phyloP scores from a whole-genome alignment of 2,329 filamentous ascomycete species.

The Pseudogymnoascus sp. region DNA sequence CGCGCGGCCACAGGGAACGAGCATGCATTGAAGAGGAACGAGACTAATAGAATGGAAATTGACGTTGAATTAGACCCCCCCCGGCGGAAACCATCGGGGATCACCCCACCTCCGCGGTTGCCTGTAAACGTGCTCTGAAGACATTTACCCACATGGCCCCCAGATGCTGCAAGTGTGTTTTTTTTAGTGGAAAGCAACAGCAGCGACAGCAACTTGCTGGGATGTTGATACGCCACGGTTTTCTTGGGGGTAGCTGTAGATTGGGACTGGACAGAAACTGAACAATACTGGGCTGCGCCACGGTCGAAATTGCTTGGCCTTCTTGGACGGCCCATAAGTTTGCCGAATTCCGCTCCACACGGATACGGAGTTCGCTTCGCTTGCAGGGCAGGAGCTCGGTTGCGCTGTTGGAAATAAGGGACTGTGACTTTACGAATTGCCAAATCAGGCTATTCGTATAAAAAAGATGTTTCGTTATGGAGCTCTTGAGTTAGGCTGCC shows the following conservation, averaged over 20 bases:
- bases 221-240: not conserved
- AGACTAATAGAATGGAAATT: constrained; percentile 19
- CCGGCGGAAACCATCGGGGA: not conserved
- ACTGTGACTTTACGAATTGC: not conserved
- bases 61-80: constrained; percentile 13
- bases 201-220: not conserved
- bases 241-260: not conserved
- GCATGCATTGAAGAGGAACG: constrained; percentile 35
- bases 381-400: not conserved
- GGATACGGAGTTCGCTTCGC: not conserved
- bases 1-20: constrained; percentile 14
- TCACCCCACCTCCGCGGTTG: not conserved
- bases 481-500: not conserved
- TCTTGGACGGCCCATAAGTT: not conserved
- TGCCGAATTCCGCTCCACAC: not conserved
- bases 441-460: not conserved
- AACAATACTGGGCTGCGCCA: not conserved
- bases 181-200: not conserved
- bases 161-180: not conserved
- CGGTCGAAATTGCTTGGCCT: constrained; percentile 1
- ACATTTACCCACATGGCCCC: not conserved
- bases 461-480: not conserved
- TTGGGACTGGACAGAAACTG: not conserved
- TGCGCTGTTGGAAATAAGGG: not conserved
- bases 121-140: not conserved